Conservation (phyloP, 1,284 basidiomycete genomes). For the Apiotrichum gracile region DNA sequence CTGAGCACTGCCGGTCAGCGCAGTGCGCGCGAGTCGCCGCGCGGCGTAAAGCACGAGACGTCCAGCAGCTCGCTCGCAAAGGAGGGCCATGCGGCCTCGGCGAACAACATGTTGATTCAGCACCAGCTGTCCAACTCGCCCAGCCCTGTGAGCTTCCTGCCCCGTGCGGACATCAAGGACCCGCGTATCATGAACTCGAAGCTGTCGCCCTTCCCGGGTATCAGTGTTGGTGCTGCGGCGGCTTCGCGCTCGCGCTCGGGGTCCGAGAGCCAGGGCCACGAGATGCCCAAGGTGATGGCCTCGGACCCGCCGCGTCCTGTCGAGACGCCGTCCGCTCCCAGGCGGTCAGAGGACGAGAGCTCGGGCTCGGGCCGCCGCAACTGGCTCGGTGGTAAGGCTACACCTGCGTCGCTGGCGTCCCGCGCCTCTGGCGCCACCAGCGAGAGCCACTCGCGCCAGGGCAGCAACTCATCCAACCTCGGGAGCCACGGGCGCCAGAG, state of each 20-base stretch:
- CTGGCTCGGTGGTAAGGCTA: background rate
- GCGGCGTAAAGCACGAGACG: conserved; percentile 21
- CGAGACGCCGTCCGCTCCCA: background rate
- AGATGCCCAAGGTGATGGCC: conserved; percentile 12
- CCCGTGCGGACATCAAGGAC: conserved; percentile 54
- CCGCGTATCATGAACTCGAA: conserved; percentile 60
- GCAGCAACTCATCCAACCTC: background rate
- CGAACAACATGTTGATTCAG: conserved; percentile 32
- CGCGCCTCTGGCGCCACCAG: background rate
- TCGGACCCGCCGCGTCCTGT: background rate
- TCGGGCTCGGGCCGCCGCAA: background rate
- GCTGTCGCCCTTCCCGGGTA: conserved; percentile 81
- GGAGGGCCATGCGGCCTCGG: conserved; percentile 1
- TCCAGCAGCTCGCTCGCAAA: conserved; percentile 27
- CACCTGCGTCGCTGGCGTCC: background rate
- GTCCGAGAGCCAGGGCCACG: conserved; percentile 2
- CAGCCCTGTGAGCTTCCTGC: conserved; percentile 54
- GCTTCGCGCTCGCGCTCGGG: background rate
- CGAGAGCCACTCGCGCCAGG: conserved; percentile 1
- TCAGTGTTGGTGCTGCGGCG: conserved; percentile 56
- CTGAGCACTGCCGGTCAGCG: conserved; percentile 16
- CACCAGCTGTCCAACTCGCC: conserved; percentile 32
- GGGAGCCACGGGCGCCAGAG: background rate
- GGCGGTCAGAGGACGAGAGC: background rate
- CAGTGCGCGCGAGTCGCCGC: background rate